Conservation (phyloP, 768 basidiomycete genomes). For the Candolleomyces aberdarensis region DNA sequence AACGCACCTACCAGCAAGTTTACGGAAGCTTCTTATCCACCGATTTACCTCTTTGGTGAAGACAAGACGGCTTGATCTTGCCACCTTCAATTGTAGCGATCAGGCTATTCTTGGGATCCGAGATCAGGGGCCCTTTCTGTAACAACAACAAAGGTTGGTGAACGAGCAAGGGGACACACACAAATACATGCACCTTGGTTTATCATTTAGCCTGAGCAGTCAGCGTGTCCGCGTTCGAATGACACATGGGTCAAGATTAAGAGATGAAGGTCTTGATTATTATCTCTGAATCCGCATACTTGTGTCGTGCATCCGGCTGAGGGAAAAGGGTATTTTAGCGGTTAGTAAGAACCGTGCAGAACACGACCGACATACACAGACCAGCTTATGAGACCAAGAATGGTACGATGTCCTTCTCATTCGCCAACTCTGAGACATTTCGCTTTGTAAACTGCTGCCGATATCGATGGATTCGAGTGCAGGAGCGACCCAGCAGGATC, state of each 20-base stretch:
- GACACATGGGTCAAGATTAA: slow-evolving; percentile 76
- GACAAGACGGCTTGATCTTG: slow-evolving; percentile 86
- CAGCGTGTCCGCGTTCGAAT: slow-evolving; percentile 76
- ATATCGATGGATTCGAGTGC: slow-evolving; percentile 50
- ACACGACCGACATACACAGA: slow-evolving; percentile 53
- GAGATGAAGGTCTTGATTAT: slow-evolving; percentile 64
- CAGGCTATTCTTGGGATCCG: slow-evolving; percentile 80
- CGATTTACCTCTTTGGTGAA: slow-evolving; percentile 91
- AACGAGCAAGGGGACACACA: background rate
- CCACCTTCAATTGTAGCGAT: slow-evolving; percentile 75
- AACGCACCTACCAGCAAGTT: slow-evolving; percentile 77
- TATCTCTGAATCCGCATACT: slow-evolving; percentile 89
- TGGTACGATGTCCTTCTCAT: slow-evolving; percentile 73
- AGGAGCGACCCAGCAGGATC: slow-evolving; percentile 16
- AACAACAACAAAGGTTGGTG: background rate
- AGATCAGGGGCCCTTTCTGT: slow-evolving; percentile 80
- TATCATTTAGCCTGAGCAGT: slow-evolving; percentile 82
- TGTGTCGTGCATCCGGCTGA: slow-evolving; percentile 87
- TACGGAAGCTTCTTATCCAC: slow-evolving; percentile 87
- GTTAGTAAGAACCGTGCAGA: background rate
- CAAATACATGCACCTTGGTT: slow-evolving; percentile 57
- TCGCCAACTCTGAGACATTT: slow-evolving; percentile 65
- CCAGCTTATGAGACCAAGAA: slow-evolving; percentile 86
- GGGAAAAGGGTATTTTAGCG: too few species aligned
- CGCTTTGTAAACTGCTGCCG: slow-evolving; percentile 81